phyloP scores from a whole-genome alignment of 495 filamentous ascomycete species.

The Hyphodiscus hymeniophilus region DNA sequence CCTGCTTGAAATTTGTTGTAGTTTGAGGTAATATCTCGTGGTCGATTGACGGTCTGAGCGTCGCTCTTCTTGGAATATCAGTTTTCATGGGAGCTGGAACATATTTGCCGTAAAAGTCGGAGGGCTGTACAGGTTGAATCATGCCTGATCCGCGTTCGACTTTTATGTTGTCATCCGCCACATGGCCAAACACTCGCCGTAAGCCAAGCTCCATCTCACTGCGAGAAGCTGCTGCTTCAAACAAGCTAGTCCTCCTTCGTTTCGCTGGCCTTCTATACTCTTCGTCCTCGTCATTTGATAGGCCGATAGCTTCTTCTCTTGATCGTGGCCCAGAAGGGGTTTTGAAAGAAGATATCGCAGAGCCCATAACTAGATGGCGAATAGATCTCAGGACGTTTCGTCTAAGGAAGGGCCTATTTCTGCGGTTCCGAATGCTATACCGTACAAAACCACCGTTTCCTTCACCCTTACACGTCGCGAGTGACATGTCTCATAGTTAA shows the following conservation, averaged over 20 bases:
- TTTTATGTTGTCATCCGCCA: slow-evolving; percentile 6
- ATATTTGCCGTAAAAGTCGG: slow-evolving; percentile 13
- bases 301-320: not conserved
- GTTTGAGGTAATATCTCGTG: slow-evolving; percentile 24
- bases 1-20: slow-evolving; percentile 26
- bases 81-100: not conserved
- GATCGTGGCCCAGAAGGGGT: not conserved
- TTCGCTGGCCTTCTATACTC: slow-evolving; percentile 16
- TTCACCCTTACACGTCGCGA: slow-evolving; percentile 3
- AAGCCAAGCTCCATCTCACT: not conserved
- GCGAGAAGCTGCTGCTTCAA: not conserved
- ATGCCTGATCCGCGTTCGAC: not conserved
- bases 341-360: slow-evolving; percentile 7
- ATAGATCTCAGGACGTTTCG: slow-evolving; percentile 17
- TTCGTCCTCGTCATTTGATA: slow-evolving; percentile 8
- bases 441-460: slow-evolving; percentile 8
- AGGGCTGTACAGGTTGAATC: slow-evolving; percentile 4
- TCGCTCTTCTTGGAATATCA: not conserved
- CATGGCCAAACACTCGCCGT: slow-evolving; percentile 14
- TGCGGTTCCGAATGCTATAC: not conserved
- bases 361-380: slow-evolving; percentile 15
- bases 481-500: slow-evolving; percentile 19
- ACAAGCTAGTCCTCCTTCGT: slow-evolving; percentile 6
- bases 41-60: slow-evolving; percentile 1
- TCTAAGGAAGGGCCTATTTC: slow-evolving; percentile 5